phyloP scores from a whole-genome alignment of 805 yeast species.

The Zygoascus tannicola region DNA sequence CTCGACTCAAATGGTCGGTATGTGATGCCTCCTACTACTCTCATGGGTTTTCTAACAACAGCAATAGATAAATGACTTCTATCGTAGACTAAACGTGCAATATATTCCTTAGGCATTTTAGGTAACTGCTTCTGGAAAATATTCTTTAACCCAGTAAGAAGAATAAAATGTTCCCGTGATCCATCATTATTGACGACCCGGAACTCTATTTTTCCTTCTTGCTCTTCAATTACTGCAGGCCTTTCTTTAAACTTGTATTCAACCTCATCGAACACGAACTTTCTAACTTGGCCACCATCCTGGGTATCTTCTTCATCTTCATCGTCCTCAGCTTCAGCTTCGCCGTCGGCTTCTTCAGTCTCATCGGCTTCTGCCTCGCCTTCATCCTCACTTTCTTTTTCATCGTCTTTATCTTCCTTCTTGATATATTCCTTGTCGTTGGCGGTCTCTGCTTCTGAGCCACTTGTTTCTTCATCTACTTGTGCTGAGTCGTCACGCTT shows the following conservation, averaged over 20 bases:
- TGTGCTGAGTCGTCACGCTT: conserved; percentile 12
- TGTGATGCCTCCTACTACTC: conserved; percentile 97
- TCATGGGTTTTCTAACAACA: conserved; percentile 82
- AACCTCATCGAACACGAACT: conserved; percentile 66
- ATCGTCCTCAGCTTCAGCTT: conserved; percentile 11
- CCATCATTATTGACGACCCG: conserved; percentile 95
- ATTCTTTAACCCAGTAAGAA: conserved; percentile 88
- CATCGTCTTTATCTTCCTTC: conserved; percentile 7
- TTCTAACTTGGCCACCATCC: conserved; percentile 31
- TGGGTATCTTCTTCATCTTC: conserved; percentile 21
- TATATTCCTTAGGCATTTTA: conserved; percentile 96
- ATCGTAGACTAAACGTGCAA: conserved; percentile 89
- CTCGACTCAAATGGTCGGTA: conserved; percentile 87
- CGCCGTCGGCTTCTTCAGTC: conserved; percentile 14
- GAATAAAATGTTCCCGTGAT: conserved; percentile 76
- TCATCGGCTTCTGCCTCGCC: conserved; percentile 11
- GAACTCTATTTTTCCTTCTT: conserved; percentile 87
- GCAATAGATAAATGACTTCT: conserved; percentile 93
- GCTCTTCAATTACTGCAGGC: conserved; percentile 89
- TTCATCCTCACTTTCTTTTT: conserved; percentile 10
- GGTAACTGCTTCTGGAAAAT: conserved; percentile 97
- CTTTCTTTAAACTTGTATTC: conserved; percentile 80
- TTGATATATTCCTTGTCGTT: conserved; percentile 6
- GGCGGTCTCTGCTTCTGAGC: conserved; percentile 5
- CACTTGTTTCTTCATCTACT: conserved; percentile 17